Conservation (phyloP, 2,329 filamentous ascomycete genomes). For the Neofusicoccum umdonicola region DNA sequence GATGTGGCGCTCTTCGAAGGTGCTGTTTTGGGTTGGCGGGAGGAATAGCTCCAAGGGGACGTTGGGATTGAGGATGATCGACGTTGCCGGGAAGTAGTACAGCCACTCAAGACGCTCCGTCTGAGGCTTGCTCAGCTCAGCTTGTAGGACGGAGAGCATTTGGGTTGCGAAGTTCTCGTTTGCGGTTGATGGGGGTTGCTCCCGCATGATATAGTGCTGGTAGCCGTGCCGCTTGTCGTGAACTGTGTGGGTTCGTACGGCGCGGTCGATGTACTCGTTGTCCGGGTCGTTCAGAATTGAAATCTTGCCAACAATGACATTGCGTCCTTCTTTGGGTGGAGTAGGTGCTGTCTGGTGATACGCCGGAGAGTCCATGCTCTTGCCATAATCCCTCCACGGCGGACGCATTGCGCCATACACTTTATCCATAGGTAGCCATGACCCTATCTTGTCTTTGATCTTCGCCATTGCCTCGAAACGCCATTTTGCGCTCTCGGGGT, state of each 20-base stretch:
- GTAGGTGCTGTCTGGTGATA: not conserved
- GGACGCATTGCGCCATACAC: slow-evolving; percentile 3
- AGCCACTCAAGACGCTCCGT: slow-evolving; percentile 4
- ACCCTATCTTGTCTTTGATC: not conserved
- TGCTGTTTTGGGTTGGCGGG: not conserved
- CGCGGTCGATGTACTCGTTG: slow-evolving; percentile 31
- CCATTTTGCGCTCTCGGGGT: not conserved
- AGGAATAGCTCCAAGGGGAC: slow-evolving; percentile 3
- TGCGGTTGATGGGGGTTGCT: not conserved
- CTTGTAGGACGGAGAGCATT: not conserved
- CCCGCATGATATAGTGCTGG: slow-evolving; percentile 30
- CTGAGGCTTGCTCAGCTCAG: not conserved
- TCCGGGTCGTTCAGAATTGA: slow-evolving; percentile 14
- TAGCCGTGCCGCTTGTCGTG: slow-evolving; percentile 38
- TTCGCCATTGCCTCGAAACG: slow-evolving; percentile 1
- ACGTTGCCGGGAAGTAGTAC: not conserved
- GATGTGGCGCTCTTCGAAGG: not conserved
- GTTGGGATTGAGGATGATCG: slow-evolving; percentile 5
- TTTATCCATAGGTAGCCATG: not conserved
- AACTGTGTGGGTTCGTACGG: slow-evolving; percentile 33
- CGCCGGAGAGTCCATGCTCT: not conserved
- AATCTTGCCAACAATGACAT: slow-evolving; percentile 8
- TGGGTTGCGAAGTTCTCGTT: not conserved
- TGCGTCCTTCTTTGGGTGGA: not conserved
- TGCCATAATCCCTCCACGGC: not conserved